Evolutionary conservation across 495 filamentous ascomycete genomes (phyloP), one percentile per base, ranked within the genome.

Genomic region (Hapsidospora chrysogenum): DNA sequence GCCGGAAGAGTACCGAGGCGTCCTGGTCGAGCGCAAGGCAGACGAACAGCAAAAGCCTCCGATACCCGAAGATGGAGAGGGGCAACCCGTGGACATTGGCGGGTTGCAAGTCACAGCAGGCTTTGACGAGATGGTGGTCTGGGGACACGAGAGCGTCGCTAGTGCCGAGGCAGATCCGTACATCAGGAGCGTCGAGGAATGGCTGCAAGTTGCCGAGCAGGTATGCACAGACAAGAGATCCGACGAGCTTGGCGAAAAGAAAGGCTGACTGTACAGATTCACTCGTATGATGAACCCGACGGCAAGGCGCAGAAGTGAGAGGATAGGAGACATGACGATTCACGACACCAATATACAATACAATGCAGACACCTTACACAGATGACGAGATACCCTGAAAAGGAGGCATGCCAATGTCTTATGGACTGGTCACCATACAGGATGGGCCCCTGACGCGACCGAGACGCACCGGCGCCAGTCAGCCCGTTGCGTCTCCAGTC

Each of bases 71-170:
- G 58, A 58, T 16, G 61, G 64, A 15, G 59, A 63, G 3, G 65
- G 69, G 3, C 56, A 61, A n/a, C 15, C 31, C 20, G 63, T 71
- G 28, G 57, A 61, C 1, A 31, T n/a, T n/a, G n/a, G n/a, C n/a
- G n/a, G n/a, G n/a, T n/a, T n/a, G n/a, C n/a, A n/a, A n/a, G n/a
- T n/a, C n/a, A 68, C 81, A 43, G 68, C 74, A 29, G 58, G 63
- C n/a, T 95, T 96, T 51, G 72, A 85, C 10, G 66, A 80, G 15
- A 48, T 93, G 29, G 53, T 84, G 10, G 66, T 94, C 16, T 96
- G 87, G 87, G 79, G 68, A 0, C 89, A 95, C 56, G 78, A 78
- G 42, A 45, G 49, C 2, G 34, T 59, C 34, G 60, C 55, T 7
- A 66, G 72, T 28, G 54, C 51, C 3, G 51, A 33, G 5, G 52